Conservation (phyloP, 441 rosid genomes). For the Syzygium syzygioides region DNA sequence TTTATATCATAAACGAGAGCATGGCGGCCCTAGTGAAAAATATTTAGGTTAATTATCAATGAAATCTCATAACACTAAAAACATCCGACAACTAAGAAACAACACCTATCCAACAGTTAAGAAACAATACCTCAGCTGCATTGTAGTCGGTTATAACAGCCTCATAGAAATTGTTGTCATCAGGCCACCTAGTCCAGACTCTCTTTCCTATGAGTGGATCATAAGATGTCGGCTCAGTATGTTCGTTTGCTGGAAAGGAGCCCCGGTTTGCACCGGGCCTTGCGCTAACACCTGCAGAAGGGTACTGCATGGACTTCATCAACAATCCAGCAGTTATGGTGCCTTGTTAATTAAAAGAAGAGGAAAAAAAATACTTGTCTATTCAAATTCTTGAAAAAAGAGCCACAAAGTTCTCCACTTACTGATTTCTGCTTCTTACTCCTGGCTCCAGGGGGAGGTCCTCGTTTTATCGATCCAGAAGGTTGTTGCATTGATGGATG, state of each 20-base stretch:
- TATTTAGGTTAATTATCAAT: background rate
- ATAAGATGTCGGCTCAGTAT: background rate
- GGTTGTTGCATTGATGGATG: slow-evolving; percentile 72
- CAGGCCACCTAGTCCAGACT: slow-evolving; percentile 17
- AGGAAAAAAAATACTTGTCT: background rate
- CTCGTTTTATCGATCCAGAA: slow-evolving; percentile 67
- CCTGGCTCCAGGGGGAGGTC: slow-evolving; percentile 68
- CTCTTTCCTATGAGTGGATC: slow-evolving; percentile 9
- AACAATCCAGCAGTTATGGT: slow-evolving; percentile 20
- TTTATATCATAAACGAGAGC: slow-evolving; percentile 91
- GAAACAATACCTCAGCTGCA: slow-evolving; percentile 44
- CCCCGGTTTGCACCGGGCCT: slow-evolving; percentile 1
- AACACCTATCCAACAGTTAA: slow-evolving; percentile 10
- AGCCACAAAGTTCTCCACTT: slow-evolving; percentile 22
- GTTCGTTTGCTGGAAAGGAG: background rate
- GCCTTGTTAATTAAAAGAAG: background rate
- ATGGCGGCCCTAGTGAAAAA: slow-evolving; percentile 66
- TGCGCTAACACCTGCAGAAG: slow-evolving; percentile 40
- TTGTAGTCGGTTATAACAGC: slow-evolving; percentile 14
- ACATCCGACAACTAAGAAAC: slow-evolving; percentile 12
- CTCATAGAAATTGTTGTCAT: slow-evolving; percentile 15
- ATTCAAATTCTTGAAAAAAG: background rate
- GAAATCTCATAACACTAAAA: background rate
- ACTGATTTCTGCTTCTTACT: slow-evolving; percentile 90
- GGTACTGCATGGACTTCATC: slow-evolving; percentile 56